Base-by-base conservation (phyloP, 2,329 filamentous ascomycete species). In the Ilyonectria robusta region DNA sequence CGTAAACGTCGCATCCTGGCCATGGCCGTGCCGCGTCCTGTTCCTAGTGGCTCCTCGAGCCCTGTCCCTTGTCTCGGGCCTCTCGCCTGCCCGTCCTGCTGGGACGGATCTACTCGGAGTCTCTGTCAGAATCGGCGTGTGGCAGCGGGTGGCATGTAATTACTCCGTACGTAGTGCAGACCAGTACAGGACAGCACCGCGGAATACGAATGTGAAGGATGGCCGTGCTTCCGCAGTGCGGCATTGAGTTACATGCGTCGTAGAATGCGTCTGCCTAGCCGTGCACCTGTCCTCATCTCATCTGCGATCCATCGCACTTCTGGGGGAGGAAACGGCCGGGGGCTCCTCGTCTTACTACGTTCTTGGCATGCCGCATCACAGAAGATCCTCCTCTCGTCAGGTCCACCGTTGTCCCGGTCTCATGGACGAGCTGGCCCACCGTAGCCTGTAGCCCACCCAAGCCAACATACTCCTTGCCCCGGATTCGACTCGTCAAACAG, bases 91-190 rank as follows among this genome's bases (percentile, higher is more conserved):
- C 72, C 70, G 60, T 64, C 46, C 63, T 59, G 50, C 59, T 67
- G 72, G 70, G 67, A 74, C 63, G 63, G 59, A 65, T 70, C 53
- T 58, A 19, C n/a, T 66, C 59, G 58, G 42, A 21, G 40, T 33
- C n/a, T 56, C 29, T 31, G 19, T 54, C 42, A 59, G 55, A 23
- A 35, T 47, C 31, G 62, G 50, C 58, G 51, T 65, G 50, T 65
- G 61, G 54, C 54, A 47, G 42, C 31, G 6, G 29, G n/a, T n/a
- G n/a, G 10, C 51, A n/a, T 40, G 26, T 23, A 58, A 42, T 48
- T 26, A 31, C 31, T 40, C 47, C 29, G 29, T 33, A 35, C 29
- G 31, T 35, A 33, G n/a, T 10, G 8, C 44, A 46, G 44, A 9
- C 7, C 44, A 46, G 4, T 46, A 3, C 44, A 46, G 19, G 44